A percentile compares a stretch with the other conserved stretches of the same genome.
Conservation (phyloP, 768 basidiomycete genomes). For the Auricularia sp. region DNA sequence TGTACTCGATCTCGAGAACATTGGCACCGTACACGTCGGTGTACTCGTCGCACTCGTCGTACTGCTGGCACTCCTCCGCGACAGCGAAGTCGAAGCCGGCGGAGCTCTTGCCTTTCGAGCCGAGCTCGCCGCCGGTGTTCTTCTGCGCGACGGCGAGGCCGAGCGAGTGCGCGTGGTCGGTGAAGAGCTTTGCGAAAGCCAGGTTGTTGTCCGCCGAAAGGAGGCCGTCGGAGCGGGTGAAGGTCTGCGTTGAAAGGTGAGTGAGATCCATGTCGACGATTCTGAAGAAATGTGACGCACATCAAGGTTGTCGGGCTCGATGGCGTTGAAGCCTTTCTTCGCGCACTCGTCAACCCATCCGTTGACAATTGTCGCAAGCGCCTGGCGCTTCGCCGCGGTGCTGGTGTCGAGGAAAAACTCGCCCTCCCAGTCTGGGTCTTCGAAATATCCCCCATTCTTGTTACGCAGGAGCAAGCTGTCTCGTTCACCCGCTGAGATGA, state of each 20-base stretch:
- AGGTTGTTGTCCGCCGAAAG: neutral
- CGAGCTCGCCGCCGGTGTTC: neutral
- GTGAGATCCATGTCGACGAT: neutral
- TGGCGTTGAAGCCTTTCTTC: neutral
- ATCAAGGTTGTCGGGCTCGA: conserved; percentile 1
- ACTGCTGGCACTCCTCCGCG: neutral
- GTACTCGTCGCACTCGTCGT: neutral
- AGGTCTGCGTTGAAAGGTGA: neutral
- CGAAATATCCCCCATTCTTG: neutral
- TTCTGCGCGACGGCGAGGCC: conserved; percentile 1
- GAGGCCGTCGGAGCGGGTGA: neutral
- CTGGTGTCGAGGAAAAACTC: neutral
- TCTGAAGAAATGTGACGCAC: neutral
- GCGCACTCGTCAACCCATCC: neutral
- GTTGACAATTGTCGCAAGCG: neutral
- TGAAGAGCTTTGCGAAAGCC: neutral
- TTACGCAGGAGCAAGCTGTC: neutral
- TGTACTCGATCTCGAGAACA: neutral
- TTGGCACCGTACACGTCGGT: neutral
- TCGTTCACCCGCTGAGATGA: neutral
- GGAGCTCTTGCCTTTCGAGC: neutral
- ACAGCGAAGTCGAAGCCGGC: neutral
- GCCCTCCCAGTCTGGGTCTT: conserved; percentile 1
- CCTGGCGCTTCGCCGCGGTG: neutral
- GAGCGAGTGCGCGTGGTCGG: neutral